Evolutionary conservation across 768 basidiomycete genomes (phyloP), one percentile per base, ranked within the genome.

Genomic region (Mycena kentingensis): DNA sequence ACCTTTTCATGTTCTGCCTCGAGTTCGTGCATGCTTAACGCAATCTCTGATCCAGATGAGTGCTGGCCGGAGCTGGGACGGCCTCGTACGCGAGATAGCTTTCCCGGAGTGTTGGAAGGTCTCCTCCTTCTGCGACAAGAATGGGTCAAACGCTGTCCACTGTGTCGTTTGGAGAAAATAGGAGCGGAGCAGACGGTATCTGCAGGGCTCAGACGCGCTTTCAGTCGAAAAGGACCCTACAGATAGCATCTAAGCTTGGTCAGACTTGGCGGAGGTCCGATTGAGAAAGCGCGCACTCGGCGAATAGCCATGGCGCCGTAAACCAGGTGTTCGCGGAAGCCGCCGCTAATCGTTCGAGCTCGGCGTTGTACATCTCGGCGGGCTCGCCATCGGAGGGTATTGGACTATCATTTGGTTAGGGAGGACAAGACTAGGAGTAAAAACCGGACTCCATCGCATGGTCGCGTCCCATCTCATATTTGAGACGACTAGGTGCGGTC

Each of bases 221-320:
- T 21, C 34, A 25, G 8, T 37, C 19, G 21, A 22, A 2, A 37
- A 48, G 16, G 21, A 16, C 16, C 82, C 62, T 49, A 90, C 88
- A 90, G 64, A 61, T 90, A 90, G 55, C 88, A 90, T 67, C 88
- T 90, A 54, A 16, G 35, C 27, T 28, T n/a, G 26, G 29, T 26
- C 34, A 2, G 31, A 31, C 26, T 4, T 19, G 7, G 27, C 28
- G 26, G 21, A 29, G 32, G 5, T 44, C 48, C 19, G 11, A 25
- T 26, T 21, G 55, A 45, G 49, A 32, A 52, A 54, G 64, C 47
- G 71, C 88, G 59, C 73, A 97, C 87, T 98, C 96, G 51, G 93
- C 93, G 67, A 79, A 98, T n/a, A 99, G 77, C 96, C 96, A 99
- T 1, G 94, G 92, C 5, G 90, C 84, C 7, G 82, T 88, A 65